Evolutionary conservation across 2,329 filamentous ascomycete species (phyloP).

Genomic region (Calonectria naviculata): DNA sequence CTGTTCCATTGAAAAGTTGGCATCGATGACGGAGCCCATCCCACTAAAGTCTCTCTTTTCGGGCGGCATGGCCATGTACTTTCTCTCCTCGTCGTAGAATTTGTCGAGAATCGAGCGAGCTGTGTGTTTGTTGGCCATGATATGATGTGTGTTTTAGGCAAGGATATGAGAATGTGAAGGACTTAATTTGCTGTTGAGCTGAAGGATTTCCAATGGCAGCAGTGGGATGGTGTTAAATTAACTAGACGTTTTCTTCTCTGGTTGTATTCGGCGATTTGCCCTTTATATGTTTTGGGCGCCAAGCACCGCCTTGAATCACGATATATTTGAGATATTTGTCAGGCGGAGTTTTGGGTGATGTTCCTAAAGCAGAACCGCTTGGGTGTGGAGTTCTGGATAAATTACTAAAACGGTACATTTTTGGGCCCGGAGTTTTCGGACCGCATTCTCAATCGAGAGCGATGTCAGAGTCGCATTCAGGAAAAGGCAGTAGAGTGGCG

Average conservation of each 20-base stretch:
- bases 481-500: neutral
- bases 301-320: no score
- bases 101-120: conserved; percentile 42
- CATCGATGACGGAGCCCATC: conserved; percentile 42
- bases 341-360: neutral
- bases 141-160: neutral
- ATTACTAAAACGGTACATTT: neutral
- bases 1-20: conserved; percentile 42
- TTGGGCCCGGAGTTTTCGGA: neutral
- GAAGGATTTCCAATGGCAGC: no score
- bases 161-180: neutral
- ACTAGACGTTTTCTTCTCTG: no score
- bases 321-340: no score
- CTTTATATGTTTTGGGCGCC: no score
- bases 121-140: conserved; percentile 27
- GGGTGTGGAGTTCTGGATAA: neutral
- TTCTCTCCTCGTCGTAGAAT: conserved; percentile 49
- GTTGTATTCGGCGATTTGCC: no score
- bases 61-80: conserved; percentile 45
- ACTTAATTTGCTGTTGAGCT: no score
- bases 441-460: neutral
- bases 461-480: neutral
- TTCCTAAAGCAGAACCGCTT: neutral
- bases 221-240: no score
- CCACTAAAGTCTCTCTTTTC: conserved; percentile 43